These are phyloP conservation scores for Orbilia quercus DNA, from an alignment of 2,329 filamentous ascomycete genomes.

Conservation along the genomic window DNA sequence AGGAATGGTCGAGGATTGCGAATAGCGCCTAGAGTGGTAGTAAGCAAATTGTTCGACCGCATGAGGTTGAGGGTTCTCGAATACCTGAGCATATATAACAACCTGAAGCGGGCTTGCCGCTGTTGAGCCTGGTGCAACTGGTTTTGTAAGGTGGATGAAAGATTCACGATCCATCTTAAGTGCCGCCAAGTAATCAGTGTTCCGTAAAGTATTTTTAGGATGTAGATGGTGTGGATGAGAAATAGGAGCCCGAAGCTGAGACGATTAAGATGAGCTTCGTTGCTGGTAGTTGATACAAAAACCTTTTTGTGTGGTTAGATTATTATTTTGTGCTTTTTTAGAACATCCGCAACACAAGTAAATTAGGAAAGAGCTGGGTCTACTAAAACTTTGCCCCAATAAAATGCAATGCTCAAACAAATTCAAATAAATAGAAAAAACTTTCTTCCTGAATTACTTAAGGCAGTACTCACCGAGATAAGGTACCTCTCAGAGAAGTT, in stretches of 20 bases:
- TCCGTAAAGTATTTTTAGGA: background rate
- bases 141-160: slow-evolving; percentile 52
- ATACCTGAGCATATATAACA: slow-evolving; percentile 93
- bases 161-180: slow-evolving; percentile 52
- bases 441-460: too few species aligned
- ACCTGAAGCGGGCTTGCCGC: slow-evolving; percentile 82
- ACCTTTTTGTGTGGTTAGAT: background rate
- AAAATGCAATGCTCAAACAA: too few species aligned
- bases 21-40: slow-evolving; percentile 71
- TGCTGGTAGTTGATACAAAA: background rate
- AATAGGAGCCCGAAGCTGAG: too few species aligned
- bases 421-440: too few species aligned
- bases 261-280: too few species aligned
- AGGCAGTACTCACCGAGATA: too few species aligned
- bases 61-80: slow-evolving; percentile 60
- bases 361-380: too few species aligned
- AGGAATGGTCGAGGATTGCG: slow-evolving; percentile 90
- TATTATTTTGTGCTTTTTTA: background rate
- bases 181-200: background rate
- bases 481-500: too few species aligned
- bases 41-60: background rate
- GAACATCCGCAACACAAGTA: background rate
- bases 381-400: too few species aligned
- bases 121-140: slow-evolving; percentile 26
- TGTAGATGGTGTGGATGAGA: background rate